phyloP scores from a whole-genome alignment of 1,139 yeast species.

The Geotrichum fermentans region DNA sequence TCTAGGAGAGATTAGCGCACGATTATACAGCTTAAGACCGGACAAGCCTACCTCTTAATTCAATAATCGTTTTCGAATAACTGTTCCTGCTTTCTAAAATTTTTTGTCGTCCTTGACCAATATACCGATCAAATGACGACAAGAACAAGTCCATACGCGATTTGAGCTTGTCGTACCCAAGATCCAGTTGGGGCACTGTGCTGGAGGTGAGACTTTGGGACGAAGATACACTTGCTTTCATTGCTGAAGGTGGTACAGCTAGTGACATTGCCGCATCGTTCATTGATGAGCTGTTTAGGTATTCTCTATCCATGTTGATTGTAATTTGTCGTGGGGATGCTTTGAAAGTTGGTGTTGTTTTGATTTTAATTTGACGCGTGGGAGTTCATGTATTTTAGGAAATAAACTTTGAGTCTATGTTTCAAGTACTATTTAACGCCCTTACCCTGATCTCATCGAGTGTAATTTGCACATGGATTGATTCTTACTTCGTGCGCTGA shows the following conservation, averaged over 20 bases:
- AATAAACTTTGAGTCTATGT: too few relatives aligned
- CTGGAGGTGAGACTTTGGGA: constrained; percentile 2
- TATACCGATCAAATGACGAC: constrained; percentile 27
- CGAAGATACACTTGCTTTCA: constrained; percentile 1
- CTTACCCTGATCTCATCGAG: too few relatives aligned
- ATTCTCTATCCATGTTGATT: neutral
- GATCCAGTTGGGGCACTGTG: constrained; percentile 26
- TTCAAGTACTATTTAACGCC: too few relatives aligned
- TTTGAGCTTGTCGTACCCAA: constrained; percentile 28
- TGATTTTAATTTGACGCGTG: too few relatives aligned
- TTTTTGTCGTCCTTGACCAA: constrained; percentile 25
- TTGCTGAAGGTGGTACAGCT: constrained; percentile 2
- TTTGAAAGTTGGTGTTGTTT: neutral
- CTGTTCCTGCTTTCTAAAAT: constrained; percentile 28
- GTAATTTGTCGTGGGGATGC: neutral
- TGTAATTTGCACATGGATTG: too few relatives aligned
- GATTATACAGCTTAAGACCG: too few relatives aligned
- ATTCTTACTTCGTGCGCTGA: too few relatives aligned
- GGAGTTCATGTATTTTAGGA: too few relatives aligned
- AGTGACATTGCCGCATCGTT: constrained; percentile 5
- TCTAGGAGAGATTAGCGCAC: too few relatives aligned
- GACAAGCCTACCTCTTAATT: constrained; percentile 23
- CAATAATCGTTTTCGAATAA: constrained; percentile 25
- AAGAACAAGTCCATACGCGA: constrained; percentile 31
- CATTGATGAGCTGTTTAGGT: neutral